These are phyloP conservation scores for Fusarium newnesense DNA, from an alignment of 2,329 filamentous ascomycete species.

Conservation along the genomic window DNA sequence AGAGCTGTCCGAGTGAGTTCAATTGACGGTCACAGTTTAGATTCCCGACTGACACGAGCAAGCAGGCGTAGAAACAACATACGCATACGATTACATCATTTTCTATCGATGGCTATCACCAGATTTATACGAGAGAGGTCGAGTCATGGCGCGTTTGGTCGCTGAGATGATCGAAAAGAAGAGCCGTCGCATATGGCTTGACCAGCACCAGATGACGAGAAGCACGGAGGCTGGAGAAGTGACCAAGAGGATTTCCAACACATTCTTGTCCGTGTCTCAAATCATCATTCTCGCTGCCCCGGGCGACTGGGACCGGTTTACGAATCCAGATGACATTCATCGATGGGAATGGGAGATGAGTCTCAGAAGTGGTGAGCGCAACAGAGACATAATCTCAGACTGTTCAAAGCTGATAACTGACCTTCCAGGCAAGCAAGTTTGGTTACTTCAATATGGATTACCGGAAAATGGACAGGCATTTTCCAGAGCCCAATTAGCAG, in stretches of 20 bases:
- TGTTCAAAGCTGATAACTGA: not conserved
- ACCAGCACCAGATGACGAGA: slow-evolving; percentile 16
- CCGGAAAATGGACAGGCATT: not conserved
- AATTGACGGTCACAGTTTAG: too few species aligned
- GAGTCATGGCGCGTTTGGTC: slow-evolving; percentile 19
- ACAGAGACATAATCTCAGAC: not conserved
- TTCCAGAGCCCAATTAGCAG: not conserved
- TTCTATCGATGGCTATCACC: slow-evolving; percentile 20
- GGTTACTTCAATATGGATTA: slow-evolving; percentile 18
- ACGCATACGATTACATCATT: slow-evolving; percentile 16
- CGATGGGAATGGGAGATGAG: slow-evolving; percentile 28
- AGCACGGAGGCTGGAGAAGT: not conserved
- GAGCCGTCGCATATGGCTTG: slow-evolving; percentile 10
- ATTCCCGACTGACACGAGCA: not conserved
- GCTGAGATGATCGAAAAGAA: slow-evolving; percentile 18
- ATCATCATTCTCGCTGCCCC: slow-evolving; percentile 2
- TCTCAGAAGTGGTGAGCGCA: slow-evolving; percentile 9
- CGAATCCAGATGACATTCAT: slow-evolving; percentile 17
- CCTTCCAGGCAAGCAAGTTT: slow-evolving; percentile 12
- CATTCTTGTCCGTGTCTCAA: slow-evolving; percentile 1
- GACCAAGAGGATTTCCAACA: not conserved
- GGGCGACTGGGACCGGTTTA: slow-evolving; percentile 7
- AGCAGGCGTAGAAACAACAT: not conserved
- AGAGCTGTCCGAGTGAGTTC: not conserved
- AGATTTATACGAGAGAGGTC: slow-evolving; percentile 10